Base-by-base conservation (phyloP, 2,329 filamentous ascomycete genomes). In the Ceratocystiopsis sp. region DNA sequence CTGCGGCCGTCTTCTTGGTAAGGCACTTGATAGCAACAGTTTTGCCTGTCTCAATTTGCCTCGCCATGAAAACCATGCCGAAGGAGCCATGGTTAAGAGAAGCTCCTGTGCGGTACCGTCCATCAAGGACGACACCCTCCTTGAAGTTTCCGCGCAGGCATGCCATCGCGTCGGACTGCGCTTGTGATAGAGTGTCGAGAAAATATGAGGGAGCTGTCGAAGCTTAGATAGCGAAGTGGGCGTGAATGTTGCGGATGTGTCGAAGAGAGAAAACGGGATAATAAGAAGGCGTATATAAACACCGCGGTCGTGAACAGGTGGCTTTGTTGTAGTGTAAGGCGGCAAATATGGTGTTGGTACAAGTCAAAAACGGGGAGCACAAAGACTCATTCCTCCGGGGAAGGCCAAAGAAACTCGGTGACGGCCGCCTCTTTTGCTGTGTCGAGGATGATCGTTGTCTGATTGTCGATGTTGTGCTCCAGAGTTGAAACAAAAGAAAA, bases 81-180 rank as follows among this genome's bases (percentile, higher is more conserved):
- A 96, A 98, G 44, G 91, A 96, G 54, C 91, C 91, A 72, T 95
- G 86, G 60, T 98, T 98, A 66, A 98, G 81, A 45, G 91, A 87
- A 52, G 87, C 84, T 57, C 95, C 72, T 45, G 87, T 93, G 64
- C 83, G 71, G 62, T 91, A 98, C 52, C 91, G 87, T 61, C 84
- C 86, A 59, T 84, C 78, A 58, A 94, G 78, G 58, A 93, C 65
- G 62, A 82, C 75, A 61, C 82, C 84, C 62, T 77, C 69, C 57
- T 77, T 68, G 65, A 94, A 91, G 57, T 78, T 73, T 64, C 86
- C 77, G 66, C 79, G 78, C 69, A 93, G 75, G 69, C 85, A 93
- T 66, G 86, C 84, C 85, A 93, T 70, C 56, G 55, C 43, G 41
- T 49, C 45, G 50, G 33, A 29, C 32, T 44, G 41, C 18, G 13